A percentile compares a stretch with the other conserved stretches of the same genome.
These are phyloP conservation scores for Alternaria brassicae DNA, from an alignment of 2,329 filamentous ascomycete genomes.

Conservation along the genomic window DNA sequence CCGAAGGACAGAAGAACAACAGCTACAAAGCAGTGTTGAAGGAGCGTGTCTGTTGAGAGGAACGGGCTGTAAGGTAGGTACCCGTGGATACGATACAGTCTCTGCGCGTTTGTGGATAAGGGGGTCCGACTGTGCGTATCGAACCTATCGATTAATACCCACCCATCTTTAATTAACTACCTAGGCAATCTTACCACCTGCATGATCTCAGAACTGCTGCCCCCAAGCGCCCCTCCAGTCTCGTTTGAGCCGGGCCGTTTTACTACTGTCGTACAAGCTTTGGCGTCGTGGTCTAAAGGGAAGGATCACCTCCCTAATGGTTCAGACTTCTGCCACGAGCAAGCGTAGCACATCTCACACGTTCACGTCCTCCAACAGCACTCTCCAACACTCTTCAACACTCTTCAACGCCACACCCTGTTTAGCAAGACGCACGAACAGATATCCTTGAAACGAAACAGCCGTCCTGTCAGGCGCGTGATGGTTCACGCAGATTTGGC, in stretches of 20 bases:
- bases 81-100: constrained; percentile 40
- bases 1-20: constrained; percentile 31
- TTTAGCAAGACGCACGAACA: constrained; percentile 31
- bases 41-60: constrained; percentile 22
- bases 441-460: constrained; percentile 32
- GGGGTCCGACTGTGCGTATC: constrained; percentile 25
- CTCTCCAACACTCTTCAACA: no score
- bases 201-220: constrained; percentile 39
- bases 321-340: constrained; percentile 18
- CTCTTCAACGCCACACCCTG: constrained; percentile 17
- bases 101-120: constrained; percentile 35
- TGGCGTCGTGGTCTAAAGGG: neutral
- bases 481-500: constrained; percentile 29
- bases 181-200: constrained; percentile 37
- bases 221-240: constrained; percentile 32
- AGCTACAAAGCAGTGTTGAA: constrained; percentile 34
- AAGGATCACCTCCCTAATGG: neutral
- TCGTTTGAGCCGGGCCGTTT: constrained; percentile 34
- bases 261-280: constrained; percentile 30
- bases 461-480: constrained; percentile 33
- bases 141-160: constrained; percentile 45
- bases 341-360: constrained; percentile 19
- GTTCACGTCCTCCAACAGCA: constrained; percentile 22
- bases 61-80: constrained; percentile 33
- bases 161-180: constrained; percentile 44